These are phyloP conservation scores for Lepraria neglecta DNA, from an alignment of 495 filamentous ascomycete genomes.

Conservation along the genomic window DNA sequence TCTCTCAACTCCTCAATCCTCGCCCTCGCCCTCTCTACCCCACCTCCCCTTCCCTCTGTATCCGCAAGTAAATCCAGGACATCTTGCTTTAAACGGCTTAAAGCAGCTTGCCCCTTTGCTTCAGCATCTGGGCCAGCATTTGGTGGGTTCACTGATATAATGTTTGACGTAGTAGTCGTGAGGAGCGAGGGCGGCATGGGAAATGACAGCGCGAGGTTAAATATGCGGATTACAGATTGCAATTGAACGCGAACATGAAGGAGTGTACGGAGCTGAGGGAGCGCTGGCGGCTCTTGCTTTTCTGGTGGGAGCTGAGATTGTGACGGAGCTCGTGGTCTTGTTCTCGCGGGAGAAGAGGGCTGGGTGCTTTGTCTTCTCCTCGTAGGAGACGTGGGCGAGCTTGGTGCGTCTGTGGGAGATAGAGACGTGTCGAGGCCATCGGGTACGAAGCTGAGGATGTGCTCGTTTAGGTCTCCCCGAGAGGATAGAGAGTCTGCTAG, in stretches of 20 bases:
- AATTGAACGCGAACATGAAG: slow-evolving; percentile 73
- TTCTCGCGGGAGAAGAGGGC: not conserved
- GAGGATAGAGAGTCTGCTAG: slow-evolving; percentile 73
- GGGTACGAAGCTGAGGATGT: slow-evolving; percentile 64
- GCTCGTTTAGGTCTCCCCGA: slow-evolving; percentile 47
- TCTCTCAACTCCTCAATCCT: slow-evolving; percentile 68
- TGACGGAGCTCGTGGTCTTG: not conserved
- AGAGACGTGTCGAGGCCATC: slow-evolving; percentile 36
- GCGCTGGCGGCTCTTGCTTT: slow-evolving; percentile 5
- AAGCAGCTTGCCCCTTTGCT: slow-evolving; percentile 69
- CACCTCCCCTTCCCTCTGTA: slow-evolving; percentile 34
- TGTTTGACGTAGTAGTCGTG: slow-evolving; percentile 51
- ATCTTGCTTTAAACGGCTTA: slow-evolving; percentile 62
- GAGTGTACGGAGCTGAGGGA: slow-evolving; percentile 73
- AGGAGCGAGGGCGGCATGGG: slow-evolving; percentile 75
- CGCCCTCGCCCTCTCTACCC: slow-evolving; percentile 59
- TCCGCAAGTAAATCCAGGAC: slow-evolving; percentile 59
- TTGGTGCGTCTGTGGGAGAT: not conserved
- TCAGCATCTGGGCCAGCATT: slow-evolving; percentile 61
- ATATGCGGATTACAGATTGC: slow-evolving; percentile 78
- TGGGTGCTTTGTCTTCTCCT: not conserved
- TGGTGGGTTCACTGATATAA: slow-evolving; percentile 75
- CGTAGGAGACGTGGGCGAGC: slow-evolving; percentile 16
- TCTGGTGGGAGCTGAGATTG: not conserved
- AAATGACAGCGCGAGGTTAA: slow-evolving; percentile 92